Percentiles rank a stretch among this genome's conserved stretches.
Conservation (phyloP, 2,329 filamentous ascomycete genomes). For the Paecilomyces dactylethromorphus region DNA sequence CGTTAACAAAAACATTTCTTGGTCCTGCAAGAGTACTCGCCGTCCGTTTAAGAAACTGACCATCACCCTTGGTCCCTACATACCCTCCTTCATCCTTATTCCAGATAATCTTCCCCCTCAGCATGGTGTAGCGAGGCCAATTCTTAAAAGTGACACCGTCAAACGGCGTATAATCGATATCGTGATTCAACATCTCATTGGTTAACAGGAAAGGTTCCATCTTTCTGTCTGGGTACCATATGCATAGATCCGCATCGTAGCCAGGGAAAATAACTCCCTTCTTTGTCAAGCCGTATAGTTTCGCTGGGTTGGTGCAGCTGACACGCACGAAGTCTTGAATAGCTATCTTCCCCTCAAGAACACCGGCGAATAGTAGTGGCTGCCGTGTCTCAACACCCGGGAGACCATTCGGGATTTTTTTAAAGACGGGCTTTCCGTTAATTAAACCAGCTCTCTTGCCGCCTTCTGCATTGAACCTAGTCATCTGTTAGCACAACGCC, state of each 20-base stretch:
- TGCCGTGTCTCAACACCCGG: constrained; percentile 53
- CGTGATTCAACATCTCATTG: constrained; percentile 52
- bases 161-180: constrained; percentile 58
- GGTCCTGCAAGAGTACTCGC: not conserved
- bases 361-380: constrained; percentile 29
- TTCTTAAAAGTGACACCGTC: constrained; percentile 52
- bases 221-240: constrained; percentile 46
- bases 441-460: constrained; percentile 5
- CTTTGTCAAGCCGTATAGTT: constrained; percentile 49
- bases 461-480: constrained; percentile 1
- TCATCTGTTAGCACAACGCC: not conserved
- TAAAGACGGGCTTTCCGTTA: constrained; percentile 3
- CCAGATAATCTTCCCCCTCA: constrained; percentile 55
- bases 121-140: constrained; percentile 56
- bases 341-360: constrained; percentile 15
- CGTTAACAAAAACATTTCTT: not conserved
- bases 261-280: constrained; percentile 49
- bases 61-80: constrained; percentile 43
- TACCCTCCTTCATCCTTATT: constrained; percentile 40
- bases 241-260: constrained; percentile 50
- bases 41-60: constrained; percentile 36
- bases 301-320: constrained; percentile 17
- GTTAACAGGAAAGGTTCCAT: constrained; percentile 13
- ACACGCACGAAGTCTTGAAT: constrained; percentile 13
- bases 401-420: constrained; percentile 49